These are phyloP conservation scores for Gentiana straminea DNA, from an alignment of 257 asterid species.

Conservation along the genomic window DNA sequence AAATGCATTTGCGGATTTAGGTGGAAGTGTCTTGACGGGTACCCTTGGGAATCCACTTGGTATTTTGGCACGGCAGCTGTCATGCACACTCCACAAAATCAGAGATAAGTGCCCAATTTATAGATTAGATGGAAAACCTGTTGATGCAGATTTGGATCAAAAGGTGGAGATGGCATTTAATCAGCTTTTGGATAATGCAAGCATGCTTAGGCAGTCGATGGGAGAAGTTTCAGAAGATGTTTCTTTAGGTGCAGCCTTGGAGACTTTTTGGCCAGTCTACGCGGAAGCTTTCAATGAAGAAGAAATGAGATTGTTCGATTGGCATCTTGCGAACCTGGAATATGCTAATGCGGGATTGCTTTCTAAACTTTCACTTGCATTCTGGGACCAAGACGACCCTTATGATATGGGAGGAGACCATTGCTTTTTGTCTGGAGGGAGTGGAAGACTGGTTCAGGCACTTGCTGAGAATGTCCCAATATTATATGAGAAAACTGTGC, in stretches of 20 bases:
- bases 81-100: conserved; percentile 76
- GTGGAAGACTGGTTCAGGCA: conserved; percentile 71
- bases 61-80: conserved; percentile 80
- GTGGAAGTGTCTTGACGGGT: conserved; percentile 89
- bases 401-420: conserved; percentile 99
- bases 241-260: conserved; percentile 92
- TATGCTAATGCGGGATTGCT: conserved; percentile 92
- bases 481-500: conserved; percentile 70
- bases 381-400: conserved; percentile 99
- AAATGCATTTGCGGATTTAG: conserved; percentile 85
- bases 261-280: conserved; percentile 51
- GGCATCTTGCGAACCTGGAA: conserved; percentile 96
- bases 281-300: conserved; percentile 44
- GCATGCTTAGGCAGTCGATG: conserved; percentile 60
- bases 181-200: conserved; percentile 53
- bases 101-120: conserved; percentile 87
- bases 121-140: conserved; percentile 46
- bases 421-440: conserved; percentile 93
- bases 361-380: conserved; percentile 84
- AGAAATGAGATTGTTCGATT: conserved; percentile 65
- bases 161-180: conserved; percentile 66
- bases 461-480: conserved; percentile 66
- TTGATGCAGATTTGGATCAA: conserved; percentile 52
- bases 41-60: conserved; percentile 89
- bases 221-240: conserved; percentile 91